Conservation (phyloP, 2,329 filamentous ascomycete genomes). For the Claviceps purpurea region DNA sequence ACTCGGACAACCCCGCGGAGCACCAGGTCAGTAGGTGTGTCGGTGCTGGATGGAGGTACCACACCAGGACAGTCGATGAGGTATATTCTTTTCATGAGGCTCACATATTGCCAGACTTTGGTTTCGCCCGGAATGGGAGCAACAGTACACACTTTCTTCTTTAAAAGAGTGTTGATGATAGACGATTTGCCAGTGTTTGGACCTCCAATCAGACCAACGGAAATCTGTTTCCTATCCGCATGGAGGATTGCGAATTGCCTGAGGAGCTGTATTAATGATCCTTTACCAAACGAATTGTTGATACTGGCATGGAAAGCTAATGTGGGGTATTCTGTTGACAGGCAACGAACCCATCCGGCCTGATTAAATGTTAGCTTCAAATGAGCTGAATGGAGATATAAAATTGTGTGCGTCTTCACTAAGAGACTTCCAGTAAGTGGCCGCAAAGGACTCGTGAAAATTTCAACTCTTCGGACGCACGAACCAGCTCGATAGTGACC, state of each 20-base stretch:
- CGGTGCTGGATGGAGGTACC: constrained; percentile 74
- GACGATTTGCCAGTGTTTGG: constrained; percentile 94
- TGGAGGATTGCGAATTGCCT: constrained; percentile 88
- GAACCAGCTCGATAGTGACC: constrained; percentile 61
- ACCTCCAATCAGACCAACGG: constrained; percentile 64
- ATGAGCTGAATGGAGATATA: constrained; percentile 1
- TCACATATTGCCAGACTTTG: constrained; percentile 97
- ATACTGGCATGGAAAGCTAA: constrained; percentile 90
- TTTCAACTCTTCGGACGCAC: constrained; percentile 98
- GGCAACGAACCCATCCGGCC: constrained; percentile 82
- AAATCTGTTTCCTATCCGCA: constrained; percentile 84
- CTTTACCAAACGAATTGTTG: constrained; percentile 94
- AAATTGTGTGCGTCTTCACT: constrained; percentile 86
- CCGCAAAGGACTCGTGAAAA: constrained; percentile 45
- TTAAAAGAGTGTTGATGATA: constrained; percentile 90
- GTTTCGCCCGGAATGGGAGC: constrained; percentile 94
- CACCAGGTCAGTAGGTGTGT: constrained; percentile 77
- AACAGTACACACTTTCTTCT: constrained; percentile 87
- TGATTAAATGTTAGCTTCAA: constrained; percentile 24
- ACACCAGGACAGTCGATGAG: constrained; percentile 96
- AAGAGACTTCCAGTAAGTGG: constrained; percentile 76
- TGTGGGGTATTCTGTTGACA: constrained; percentile 87
- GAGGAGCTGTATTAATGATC: constrained; percentile 80
- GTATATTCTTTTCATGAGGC: constrained; percentile 78
- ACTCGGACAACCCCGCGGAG: constrained; percentile 84